phyloP scores from a whole-genome alignment of 345 rosid species.

The Camelina neglecta region DNA sequence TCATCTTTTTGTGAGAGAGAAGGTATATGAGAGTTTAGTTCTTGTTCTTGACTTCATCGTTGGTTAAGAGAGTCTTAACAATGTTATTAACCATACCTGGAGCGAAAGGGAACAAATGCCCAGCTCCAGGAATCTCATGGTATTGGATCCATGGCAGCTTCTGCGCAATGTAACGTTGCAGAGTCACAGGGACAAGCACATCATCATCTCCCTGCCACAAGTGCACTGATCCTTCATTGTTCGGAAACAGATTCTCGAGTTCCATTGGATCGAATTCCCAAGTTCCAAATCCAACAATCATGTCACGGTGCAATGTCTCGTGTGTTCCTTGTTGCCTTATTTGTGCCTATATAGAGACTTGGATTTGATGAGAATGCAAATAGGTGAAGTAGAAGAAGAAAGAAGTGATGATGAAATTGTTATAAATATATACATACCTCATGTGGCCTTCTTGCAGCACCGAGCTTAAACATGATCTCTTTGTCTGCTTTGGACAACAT shows the following conservation, averaged over 20 bases:
- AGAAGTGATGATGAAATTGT: slow-evolving; percentile 13
- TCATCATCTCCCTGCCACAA: slow-evolving; percentile 75
- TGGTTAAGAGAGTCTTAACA: slow-evolving; percentile 50
- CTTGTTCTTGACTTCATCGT: slow-evolving; percentile 29
- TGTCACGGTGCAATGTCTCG: slow-evolving; percentile 56
- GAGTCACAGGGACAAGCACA: slow-evolving; percentile 51
- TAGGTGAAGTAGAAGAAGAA: not conserved
- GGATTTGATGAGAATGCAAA: not conserved
- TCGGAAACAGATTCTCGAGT: slow-evolving; percentile 54
- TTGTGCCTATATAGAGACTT: slow-evolving; percentile 24
- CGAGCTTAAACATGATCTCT: slow-evolving; percentile 43
- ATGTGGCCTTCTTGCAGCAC: slow-evolving; percentile 27
- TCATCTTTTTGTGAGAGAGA: not conserved
- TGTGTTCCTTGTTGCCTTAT: slow-evolving; percentile 65
- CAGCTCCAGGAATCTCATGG: slow-evolving; percentile 62
- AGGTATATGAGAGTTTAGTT: not conserved
- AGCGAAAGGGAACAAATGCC: slow-evolving; percentile 57
- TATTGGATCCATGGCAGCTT: slow-evolving; percentile 65
- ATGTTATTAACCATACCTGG: slow-evolving; percentile 53
- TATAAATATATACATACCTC: slow-evolving; percentile 11
- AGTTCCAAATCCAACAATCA: slow-evolving; percentile 56
- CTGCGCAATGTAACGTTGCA: slow-evolving; percentile 60
- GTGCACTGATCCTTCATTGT: slow-evolving; percentile 58
- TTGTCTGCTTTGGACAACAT: slow-evolving; percentile 50
- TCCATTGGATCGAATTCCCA: slow-evolving; percentile 72